phyloP scores from a whole-genome alignment of 495 filamentous ascomycete species.

The Astrothelium subdiscretum region DNA sequence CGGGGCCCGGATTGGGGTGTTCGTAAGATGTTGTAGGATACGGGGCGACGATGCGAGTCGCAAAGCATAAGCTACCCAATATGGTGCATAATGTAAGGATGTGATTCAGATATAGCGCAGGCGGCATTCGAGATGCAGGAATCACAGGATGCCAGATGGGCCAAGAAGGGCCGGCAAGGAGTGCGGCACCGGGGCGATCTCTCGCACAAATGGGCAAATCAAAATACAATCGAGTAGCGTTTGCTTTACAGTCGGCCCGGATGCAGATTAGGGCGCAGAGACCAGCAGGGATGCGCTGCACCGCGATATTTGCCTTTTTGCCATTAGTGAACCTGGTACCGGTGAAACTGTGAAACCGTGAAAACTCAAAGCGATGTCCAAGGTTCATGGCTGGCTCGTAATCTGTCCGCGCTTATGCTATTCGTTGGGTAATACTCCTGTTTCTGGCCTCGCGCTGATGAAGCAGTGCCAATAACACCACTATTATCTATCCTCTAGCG shows the following conservation, averaged over 20 bases:
- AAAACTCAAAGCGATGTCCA: slow-evolving; percentile 37
- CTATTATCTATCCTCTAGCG: slow-evolving; percentile 1
- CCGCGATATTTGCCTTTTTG: slow-evolving; percentile 1
- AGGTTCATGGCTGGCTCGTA: slow-evolving; percentile 9
- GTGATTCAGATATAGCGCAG: neutral
- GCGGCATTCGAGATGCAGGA: neutral
- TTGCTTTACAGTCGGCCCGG: neutral
- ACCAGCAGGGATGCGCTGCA: neutral
- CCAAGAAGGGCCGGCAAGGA: neutral
- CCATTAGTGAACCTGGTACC: slow-evolving; percentile 1
- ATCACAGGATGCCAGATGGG: slow-evolving; percentile 2
- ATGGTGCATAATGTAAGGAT: slow-evolving; percentile 3
- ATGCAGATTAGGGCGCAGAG: slow-evolving; percentile 1
- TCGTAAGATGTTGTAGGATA: neutral
- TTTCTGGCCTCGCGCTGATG: neutral
- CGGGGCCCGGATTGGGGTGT: neutral
- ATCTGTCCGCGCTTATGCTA: slow-evolving; percentile 1
- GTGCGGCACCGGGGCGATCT: neutral
- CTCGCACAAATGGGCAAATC: neutral
- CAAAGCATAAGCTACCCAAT: neutral
- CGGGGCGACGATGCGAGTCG: neutral
- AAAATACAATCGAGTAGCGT: neutral
- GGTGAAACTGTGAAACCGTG: slow-evolving; percentile 21
- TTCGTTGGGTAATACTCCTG: slow-evolving; percentile 1
- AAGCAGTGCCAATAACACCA: neutral